Conservation (phyloP, 495 filamentous ascomycete species). For the Penicillium arizonense region DNA sequence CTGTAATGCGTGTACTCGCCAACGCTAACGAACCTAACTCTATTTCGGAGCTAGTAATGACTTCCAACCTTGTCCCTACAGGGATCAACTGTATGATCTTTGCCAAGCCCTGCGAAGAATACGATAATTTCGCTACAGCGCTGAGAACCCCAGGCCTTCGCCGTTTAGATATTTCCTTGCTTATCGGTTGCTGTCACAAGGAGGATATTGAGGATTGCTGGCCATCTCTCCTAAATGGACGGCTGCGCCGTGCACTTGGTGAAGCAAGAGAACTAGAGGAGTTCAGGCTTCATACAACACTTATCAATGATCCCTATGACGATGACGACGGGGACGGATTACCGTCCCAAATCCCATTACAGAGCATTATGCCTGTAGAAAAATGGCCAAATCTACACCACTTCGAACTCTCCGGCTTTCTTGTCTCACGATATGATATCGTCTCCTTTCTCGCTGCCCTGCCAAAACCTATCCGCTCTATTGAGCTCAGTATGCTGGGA, state of each 20-base stretch:
- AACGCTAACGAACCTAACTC: slow-evolving; percentile 1
- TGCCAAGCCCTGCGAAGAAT: slow-evolving; percentile 9
- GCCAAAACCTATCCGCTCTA: slow-evolving; percentile 10
- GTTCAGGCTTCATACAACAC: slow-evolving; percentile 8
- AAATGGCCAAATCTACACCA: slow-evolving; percentile 22
- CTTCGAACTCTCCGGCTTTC: slow-evolving; percentile 25
- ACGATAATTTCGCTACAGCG: slow-evolving; percentile 1
- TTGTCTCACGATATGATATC: slow-evolving; percentile 14
- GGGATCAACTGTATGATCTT: slow-evolving; percentile 19
- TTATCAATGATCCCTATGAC: neutral
- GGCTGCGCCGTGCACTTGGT: slow-evolving; percentile 6
- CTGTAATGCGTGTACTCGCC: slow-evolving; percentile 14
- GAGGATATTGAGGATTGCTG: neutral
- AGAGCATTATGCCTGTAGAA: slow-evolving; percentile 19
- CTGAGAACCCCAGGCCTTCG: slow-evolving; percentile 5
- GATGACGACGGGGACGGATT: neutral
- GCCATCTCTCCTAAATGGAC: slow-evolving; percentile 10
- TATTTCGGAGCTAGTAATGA: slow-evolving; percentile 16
- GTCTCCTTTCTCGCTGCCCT: slow-evolving; percentile 14
- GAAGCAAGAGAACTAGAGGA: slow-evolving; percentile 11
- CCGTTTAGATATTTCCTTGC: slow-evolving; percentile 5
- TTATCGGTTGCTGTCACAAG: slow-evolving; percentile 4
- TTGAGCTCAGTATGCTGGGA: slow-evolving; percentile 15
- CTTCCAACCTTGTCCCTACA: slow-evolving; percentile 8
- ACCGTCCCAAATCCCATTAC: slow-evolving; percentile 8